Conservation (phyloP, 2,329 filamentous ascomycete species). For the Penicillium glabrum region DNA sequence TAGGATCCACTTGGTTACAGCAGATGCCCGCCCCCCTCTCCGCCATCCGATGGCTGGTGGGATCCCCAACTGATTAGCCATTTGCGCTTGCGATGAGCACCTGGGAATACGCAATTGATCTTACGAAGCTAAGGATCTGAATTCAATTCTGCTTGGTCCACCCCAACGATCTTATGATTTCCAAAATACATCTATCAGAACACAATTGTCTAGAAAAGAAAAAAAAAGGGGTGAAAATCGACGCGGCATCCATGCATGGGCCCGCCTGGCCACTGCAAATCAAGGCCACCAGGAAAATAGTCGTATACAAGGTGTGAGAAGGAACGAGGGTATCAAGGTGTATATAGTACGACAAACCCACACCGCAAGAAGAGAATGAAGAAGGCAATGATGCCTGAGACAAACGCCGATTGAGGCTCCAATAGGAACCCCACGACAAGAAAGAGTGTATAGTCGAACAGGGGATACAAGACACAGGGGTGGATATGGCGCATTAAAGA, state of each 20-base stretch:
- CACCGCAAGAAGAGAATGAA: not conserved
- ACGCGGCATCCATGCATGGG: not conserved
- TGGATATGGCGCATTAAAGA: slow-evolving; percentile 24
- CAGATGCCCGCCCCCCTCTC: not conserved
- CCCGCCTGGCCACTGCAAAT: not conserved
- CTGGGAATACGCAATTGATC: not conserved
- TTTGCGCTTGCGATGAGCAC: not conserved
- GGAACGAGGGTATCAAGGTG: slow-evolving; percentile 13
- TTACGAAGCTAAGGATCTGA: not conserved
- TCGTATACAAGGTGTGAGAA: slow-evolving; percentile 7
- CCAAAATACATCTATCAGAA: not conserved
- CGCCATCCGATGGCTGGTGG: not conserved
- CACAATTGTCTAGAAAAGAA: not conserved
- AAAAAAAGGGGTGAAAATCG: not conserved
- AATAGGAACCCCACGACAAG: not conserved
- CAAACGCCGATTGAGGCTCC: not conserved
- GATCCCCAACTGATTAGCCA: not conserved
- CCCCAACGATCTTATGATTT: not conserved
- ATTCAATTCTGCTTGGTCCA: not conserved
- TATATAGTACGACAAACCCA: slow-evolving; percentile 10
- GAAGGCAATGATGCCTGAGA: not conserved
- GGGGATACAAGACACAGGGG: slow-evolving; percentile 1
- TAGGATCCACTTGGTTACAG: not conserved
- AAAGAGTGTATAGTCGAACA: slow-evolving; percentile 5
- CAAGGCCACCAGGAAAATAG: slow-evolving; percentile 1